Conservation (phyloP, 352 stramenopile species). For the Phytophthora fragariae region DNA sequence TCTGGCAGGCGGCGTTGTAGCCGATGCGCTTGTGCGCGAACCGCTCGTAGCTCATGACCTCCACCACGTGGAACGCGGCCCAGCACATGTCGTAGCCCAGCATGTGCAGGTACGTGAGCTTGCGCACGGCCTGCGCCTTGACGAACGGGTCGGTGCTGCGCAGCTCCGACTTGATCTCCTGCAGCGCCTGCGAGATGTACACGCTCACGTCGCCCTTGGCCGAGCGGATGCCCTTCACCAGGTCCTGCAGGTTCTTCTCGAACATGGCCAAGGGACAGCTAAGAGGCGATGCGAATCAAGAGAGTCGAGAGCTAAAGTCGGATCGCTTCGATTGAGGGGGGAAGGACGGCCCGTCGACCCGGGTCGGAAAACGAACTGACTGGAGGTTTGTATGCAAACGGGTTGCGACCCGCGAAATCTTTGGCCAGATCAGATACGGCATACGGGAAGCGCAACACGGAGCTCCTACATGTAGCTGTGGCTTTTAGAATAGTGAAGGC, state of each 20-base stretch:
- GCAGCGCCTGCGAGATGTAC: conserved; percentile 98
- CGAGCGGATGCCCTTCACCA: conserved; percentile 99
- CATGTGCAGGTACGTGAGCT: conserved; percentile 98
- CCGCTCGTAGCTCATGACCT: conserved; percentile 96
- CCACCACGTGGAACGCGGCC: conserved; percentile 97
- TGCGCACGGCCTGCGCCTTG: conserved; percentile 97
- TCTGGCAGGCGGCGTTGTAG: conserved; percentile 96
- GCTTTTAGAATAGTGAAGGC: neutral
- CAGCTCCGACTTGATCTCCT: conserved; percentile 99
- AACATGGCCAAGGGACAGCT: conserved; percentile 85
- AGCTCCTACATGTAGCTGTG: neutral
- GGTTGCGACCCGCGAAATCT: conserved; percentile 37
- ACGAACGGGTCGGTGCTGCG: conserved; percentile 96
- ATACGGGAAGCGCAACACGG: neutral
- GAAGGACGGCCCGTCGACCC: conserved; percentile 28
- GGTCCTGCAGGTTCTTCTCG: conserved; percentile 98
- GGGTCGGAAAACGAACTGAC: conserved; percentile 11
- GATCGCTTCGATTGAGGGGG: too few species aligned
- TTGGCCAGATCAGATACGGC: conserved; percentile 19
- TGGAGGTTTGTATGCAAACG: conserved; percentile 30
- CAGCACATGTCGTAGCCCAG: conserved; percentile 99
- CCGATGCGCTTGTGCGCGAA: conserved; percentile 98
- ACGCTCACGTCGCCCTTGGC: conserved; percentile 95
- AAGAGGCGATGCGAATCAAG: conserved; percentile 35
- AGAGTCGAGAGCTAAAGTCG: conserved; percentile 39